These are phyloP conservation scores for Penstemon eatonii DNA, from an alignment of 257 asterid genomes.

Conservation along the genomic window DNA sequence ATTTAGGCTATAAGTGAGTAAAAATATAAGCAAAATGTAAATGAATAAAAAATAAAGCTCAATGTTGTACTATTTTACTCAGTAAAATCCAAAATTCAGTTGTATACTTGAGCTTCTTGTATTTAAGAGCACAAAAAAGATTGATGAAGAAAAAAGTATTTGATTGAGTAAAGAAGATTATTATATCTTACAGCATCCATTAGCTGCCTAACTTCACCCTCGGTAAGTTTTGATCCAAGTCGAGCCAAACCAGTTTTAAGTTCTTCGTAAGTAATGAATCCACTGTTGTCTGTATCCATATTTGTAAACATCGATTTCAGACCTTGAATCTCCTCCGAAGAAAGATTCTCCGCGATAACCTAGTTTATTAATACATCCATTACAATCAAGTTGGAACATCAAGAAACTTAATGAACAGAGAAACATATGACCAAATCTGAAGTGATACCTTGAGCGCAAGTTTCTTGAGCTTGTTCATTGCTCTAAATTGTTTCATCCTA, in stretches of 20 bases:
- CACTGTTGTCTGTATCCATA: conserved; percentile 69
- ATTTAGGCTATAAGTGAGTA: no score
- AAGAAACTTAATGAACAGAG: neutral
- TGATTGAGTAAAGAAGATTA: neutral
- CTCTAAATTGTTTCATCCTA: conserved; percentile 35
- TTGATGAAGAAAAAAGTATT: neutral
- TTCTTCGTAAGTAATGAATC: conserved; percentile 66
- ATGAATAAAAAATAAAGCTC: no score
- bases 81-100: no score
- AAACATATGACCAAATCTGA: neutral
- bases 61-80: no score
- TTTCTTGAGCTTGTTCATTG: conserved; percentile 29
- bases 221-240: conserved; percentile 59
- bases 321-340: conserved; percentile 67
- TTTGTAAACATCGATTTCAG: conserved; percentile 58
- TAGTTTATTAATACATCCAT: neutral
- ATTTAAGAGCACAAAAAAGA: no score
- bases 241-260: conserved; percentile 62
- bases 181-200: conserved; percentile 59
- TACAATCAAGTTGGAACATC: neutral
- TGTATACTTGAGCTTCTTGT: no score
- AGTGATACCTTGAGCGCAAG: conserved; percentile 11
- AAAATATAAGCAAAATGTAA: no score
- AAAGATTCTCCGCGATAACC: conserved; percentile 67
- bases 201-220: conserved; percentile 56